Evolutionary conservation across 495 filamentous ascomycete genomes (phyloP).

Genomic region (Pseudevernia furfuracea): DNA sequence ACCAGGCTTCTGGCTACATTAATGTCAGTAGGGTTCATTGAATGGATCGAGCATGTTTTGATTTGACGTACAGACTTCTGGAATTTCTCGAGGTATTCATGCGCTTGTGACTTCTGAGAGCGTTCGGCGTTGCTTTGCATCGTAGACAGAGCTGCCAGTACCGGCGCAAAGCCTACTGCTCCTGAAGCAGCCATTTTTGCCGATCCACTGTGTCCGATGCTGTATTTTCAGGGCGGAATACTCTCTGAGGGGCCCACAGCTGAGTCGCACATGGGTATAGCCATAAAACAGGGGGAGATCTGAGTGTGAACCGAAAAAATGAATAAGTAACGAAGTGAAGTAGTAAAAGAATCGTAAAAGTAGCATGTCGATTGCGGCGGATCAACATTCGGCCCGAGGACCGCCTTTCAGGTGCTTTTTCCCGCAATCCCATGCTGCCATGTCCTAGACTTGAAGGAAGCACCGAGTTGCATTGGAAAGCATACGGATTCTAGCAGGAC

Average conservation of each 20-base stretch:
- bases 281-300: background rate
- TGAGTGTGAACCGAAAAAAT: background rate
- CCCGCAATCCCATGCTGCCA: background rate
- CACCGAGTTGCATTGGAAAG: background rate
- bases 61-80: conserved; percentile 83
- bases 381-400: conserved; percentile 2
- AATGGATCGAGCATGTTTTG: background rate
- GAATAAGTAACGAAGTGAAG: background rate
- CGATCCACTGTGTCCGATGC: conserved; percentile 1
- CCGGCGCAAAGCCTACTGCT: conserved; percentile 66
- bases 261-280: background rate
- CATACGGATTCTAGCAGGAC: background rate
- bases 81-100: conserved; percentile 86
- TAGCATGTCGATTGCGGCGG: background rate
- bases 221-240: background rate
- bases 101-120: conserved; percentile 78
- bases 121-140: conserved; percentile 80
- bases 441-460: too few relatives aligned
- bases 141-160: conserved; percentile 79
- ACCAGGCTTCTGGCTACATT: conserved; percentile 80
- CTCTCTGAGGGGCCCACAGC: background rate
- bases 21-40: conserved; percentile 4
- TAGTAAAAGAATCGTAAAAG: background rate
- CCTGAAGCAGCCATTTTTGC: conserved; percentile 59
- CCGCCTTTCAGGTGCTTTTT: too few relatives aligned